A percentile compares a stretch with the other conserved stretches of the same genome.
Conservation (phyloP, 352 stramenopile species). For the Peronospora belbahrii region DNA sequence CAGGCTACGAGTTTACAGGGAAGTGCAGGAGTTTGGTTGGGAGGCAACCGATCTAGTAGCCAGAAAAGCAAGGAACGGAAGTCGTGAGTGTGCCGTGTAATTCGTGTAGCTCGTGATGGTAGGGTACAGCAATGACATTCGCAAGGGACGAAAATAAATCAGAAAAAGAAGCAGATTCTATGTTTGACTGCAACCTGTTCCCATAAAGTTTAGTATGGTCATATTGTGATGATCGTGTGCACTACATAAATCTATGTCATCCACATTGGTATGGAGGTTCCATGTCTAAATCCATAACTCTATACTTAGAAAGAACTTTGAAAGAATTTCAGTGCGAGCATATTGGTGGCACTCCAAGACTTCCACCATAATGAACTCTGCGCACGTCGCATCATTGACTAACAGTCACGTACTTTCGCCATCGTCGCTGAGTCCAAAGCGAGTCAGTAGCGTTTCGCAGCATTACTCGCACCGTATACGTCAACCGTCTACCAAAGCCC, state of each 20-base stretch:
- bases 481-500: conserved; percentile 40
- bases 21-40: neutral
- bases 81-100: conserved; percentile 4
- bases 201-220: no score
- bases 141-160: conserved; percentile 8
- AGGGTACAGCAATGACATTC: no score
- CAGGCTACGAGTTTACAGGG: neutral
- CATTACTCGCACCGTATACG: conserved; percentile 15
- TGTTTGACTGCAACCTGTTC: no score
- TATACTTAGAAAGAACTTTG: neutral
- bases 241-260: neutral
- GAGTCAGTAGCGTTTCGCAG: neutral
- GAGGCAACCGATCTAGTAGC: neutral
- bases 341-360: conserved; percentile 1
- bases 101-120: neutral
- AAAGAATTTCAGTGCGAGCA: neutral
- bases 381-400: neutral
- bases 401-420: conserved; percentile 2
- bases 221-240: neutral
- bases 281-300: neutral
- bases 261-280: neutral
- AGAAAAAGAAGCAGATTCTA: conserved; percentile 4
- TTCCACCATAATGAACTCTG: conserved; percentile 19
- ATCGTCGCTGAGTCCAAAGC: conserved; percentile 1
- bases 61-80: neutral